Base-by-base conservation (phyloP, 352 stramenopile genomes). In the Stephanocyclus meneghinianus region DNA sequence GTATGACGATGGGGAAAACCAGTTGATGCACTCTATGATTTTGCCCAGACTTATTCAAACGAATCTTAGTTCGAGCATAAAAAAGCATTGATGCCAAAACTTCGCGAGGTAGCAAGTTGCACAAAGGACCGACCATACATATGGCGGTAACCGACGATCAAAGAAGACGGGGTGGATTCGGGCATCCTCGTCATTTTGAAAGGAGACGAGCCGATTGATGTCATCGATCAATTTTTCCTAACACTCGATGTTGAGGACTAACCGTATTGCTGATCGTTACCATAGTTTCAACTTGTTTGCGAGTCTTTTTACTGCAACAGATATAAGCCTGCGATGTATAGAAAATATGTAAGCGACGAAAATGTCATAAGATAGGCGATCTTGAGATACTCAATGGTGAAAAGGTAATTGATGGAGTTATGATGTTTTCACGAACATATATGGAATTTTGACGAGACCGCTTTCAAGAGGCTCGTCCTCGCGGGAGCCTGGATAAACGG, bases 341-440 rank as follows among this genome's bases (percentile, higher is more conserved):
- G 65, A 55, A 84, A 84, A 63, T 55, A 56, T 1, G 69, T 87
- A 15, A 82, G 74, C 37, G 70, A 81, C 57, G 32, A 70, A 57
- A 47, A 86, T 60, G 74, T 16, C 60, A 69, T 6, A 61, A 10
- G 62, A 61, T 78, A 37, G 81, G 81, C 53, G 50, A 61, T 0
- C 55, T 88, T 45, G 65, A 83, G 61, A 73, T 88, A 18, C 59
- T 79, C 18, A 78, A 88, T 40, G 60, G 67, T 42, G 73, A 85
- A 68, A 78, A 88, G 53, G 81, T 80, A 1, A 80, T 81, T 21
- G 78, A 88, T 88, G 67, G 70, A 15, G 78, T 75, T 37, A 64
- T 81, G 50, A 40, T 71, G 5, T 86, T 86, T 47, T 64, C 86
- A 42, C 21, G 67, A 29, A 64, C 79, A 32, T 77, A 53, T 35